Evolutionary conservation across 2,329 filamentous ascomycete genomes (phyloP).

Genomic region (Zasmidium cellare): DNA sequence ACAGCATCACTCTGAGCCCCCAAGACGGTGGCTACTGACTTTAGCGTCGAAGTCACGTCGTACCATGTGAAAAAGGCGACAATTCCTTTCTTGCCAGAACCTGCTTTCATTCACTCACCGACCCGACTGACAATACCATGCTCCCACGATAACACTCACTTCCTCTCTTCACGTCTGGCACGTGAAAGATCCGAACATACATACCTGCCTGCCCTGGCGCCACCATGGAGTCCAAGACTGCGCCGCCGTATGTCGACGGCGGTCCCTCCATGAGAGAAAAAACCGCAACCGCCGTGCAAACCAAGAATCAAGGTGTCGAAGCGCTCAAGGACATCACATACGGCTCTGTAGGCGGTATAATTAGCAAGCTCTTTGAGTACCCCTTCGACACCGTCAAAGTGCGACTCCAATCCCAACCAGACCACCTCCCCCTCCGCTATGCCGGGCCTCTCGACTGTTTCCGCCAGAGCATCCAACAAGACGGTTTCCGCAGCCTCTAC

Average conservation of each 20-base stretch:
- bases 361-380: constrained; percentile 96
- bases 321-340: constrained; percentile 84
- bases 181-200: constrained; percentile 6
- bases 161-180: constrained; percentile 10
- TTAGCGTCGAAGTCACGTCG: not conserved
- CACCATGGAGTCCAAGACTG: constrained; percentile 20
- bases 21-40: not conserved
- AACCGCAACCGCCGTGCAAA: constrained; percentile 7
- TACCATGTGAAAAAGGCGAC: not conserved
- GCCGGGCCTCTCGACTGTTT: constrained; percentile 91
- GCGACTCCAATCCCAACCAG: constrained; percentile 91
- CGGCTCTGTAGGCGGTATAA: constrained; percentile 86
- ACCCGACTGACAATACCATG: constrained; percentile 28
- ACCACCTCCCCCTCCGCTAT: constrained; percentile 78
- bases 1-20: not conserved
- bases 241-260: constrained; percentile 8
- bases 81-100: not conserved
- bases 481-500: constrained; percentile 82
- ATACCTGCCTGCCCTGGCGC: constrained; percentile 9
- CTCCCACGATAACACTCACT: constrained; percentile 35
- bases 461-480: constrained; percentile 74
- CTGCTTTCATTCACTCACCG: no score
- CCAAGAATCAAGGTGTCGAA: constrained; percentile 54
- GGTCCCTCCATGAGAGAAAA: not conserved
- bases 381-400: constrained; percentile 99